Evolutionary conservation across 768 basidiomycete genomes (phyloP), one percentile per base, ranked within the genome.

Genomic region (Trametopsis cervina): DNA sequence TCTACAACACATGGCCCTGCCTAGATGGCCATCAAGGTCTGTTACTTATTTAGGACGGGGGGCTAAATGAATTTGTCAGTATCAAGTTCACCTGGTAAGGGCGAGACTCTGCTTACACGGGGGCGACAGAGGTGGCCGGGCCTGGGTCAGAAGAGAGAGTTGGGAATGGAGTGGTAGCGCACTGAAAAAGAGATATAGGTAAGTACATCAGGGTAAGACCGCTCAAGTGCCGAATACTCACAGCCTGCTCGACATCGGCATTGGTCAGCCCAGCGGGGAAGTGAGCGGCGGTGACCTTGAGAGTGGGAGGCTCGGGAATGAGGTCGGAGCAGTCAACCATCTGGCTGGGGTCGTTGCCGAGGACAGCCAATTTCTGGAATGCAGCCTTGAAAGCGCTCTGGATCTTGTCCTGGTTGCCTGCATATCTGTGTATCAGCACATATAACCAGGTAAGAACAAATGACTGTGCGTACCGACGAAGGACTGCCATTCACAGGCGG

Each of bases 81-180:
- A 7, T 33, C 29, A 33, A 7, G 29, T 33, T 33, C 7, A 33
- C 15, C 7, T 15, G 29, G 29, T 15, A 15, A 33, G 29, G 9
- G 29, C 9, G 29, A 7, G 15, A 15, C 15, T 7, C 35, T 21
- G 49, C 63, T 59, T 59, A 64, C 57, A 65, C 62, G 20, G 64
- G 59, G 23, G 60, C 50, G 15, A 66, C 57, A 27, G 63, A 55
- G 15, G 58, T 63, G 17, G 47, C 55, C 27, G 64, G 58, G 44
- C 66, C 67, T 22, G 62, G 58, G 37, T 58, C 49, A 21, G 64
- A 58, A 37, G 58, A 44, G 36, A 69, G 61, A 11, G 55, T 58
- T 12, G 69, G 70, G 63, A 71, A 73, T 2, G 67, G 50, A 35
- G 63, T 48, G 15, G 49, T 55, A 20, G 63, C 61, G 52, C 67